Conservation (phyloP, 176 grass and related monocot species). For the Avena eriantha region DNA sequence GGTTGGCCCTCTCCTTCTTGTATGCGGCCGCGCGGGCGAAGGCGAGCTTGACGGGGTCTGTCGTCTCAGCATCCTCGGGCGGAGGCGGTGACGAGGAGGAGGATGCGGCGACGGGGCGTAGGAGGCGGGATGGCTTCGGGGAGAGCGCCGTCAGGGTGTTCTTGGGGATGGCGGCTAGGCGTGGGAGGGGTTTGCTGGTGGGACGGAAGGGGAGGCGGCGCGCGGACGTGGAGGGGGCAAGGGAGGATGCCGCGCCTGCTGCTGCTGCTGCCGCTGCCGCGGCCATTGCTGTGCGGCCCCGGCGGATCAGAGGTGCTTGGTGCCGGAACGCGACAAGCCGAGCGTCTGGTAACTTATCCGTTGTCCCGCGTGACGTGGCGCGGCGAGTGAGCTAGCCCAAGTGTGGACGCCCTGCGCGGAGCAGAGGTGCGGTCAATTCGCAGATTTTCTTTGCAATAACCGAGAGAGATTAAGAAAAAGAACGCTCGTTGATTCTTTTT, state of each 20-base stretch:
- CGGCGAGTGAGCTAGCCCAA: not conserved
- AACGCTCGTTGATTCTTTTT: no score
- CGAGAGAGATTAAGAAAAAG: no score
- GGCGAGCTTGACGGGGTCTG: constrained; percentile 55
- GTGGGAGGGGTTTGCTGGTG: constrained; percentile 31
- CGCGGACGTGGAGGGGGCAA: constrained; percentile 32
- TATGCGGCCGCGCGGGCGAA: constrained; percentile 55
- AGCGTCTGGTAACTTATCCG: constrained; percentile 31
- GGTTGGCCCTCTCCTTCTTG: constrained; percentile 52
- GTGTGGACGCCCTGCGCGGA: not conserved
- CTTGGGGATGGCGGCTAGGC: constrained; percentile 6
- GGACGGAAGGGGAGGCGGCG: constrained; percentile 42
- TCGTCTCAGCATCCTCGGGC: constrained; percentile 35
- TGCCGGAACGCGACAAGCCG: constrained; percentile 50
- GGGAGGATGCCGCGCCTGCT: constrained; percentile 45
- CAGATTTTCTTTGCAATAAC: no score
- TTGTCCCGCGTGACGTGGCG: not conserved
- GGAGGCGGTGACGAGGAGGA: constrained; percentile 30
- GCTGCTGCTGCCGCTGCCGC: constrained; percentile 24
- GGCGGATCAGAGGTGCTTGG: constrained; percentile 26
- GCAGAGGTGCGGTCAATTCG: no score
- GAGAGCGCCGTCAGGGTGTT: not conserved
- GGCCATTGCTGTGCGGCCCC: constrained; percentile 30
- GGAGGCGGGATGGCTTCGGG: not conserved
- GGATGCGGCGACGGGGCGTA: constrained; percentile 22